Percentiles rank a stretch among this genome's conserved stretches.
These are phyloP conservation scores for Hibiscus syriacus DNA, from an alignment of 345 rosid genomes.

Conservation along the genomic window DNA sequence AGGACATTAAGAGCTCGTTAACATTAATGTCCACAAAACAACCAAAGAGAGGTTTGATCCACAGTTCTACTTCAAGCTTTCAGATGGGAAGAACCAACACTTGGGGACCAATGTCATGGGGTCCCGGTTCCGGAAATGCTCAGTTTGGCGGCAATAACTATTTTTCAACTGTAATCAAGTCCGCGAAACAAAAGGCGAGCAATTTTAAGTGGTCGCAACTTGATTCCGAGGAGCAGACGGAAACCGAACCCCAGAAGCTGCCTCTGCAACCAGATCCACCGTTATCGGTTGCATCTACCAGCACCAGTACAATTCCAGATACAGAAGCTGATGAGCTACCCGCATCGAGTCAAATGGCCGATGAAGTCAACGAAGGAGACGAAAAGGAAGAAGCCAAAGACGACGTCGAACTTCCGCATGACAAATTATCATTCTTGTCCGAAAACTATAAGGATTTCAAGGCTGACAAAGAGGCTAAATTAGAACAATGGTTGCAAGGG, in stretches of 20 bases:
- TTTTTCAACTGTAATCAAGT: constrained; percentile 55
- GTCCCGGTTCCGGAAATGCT: constrained; percentile 21
- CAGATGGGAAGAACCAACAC: constrained; percentile 40
- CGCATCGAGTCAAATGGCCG: constrained; percentile 26
- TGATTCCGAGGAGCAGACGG: constrained; percentile 38
- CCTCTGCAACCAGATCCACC: constrained; percentile 17
- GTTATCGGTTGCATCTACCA: constrained; percentile 27
- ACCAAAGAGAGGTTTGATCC: constrained; percentile 60
- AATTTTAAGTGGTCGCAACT: constrained; percentile 65
- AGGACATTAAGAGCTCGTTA: constrained; percentile 61
- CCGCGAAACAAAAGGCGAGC: constrained; percentile 69
- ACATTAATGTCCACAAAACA: constrained; percentile 54
- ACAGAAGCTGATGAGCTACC: constrained; percentile 54
- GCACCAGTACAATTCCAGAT: constrained; percentile 35
- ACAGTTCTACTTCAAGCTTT: constrained; percentile 27
- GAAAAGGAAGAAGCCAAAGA: constrained; percentile 20
- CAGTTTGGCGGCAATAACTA: constrained; percentile 39
- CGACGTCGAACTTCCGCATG: constrained; percentile 5
- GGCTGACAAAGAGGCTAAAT: constrained; percentile 70
- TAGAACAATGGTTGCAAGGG: constrained; percentile 74
- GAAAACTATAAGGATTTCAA: constrained; percentile 56
- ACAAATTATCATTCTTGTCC: constrained; percentile 11
- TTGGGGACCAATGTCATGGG: constrained; percentile 42
- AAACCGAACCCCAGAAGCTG: constrained; percentile 22
- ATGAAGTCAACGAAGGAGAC: neutral